phyloP scores from a whole-genome alignment of 164 flowering plant species.

The Santalum album region DNA sequence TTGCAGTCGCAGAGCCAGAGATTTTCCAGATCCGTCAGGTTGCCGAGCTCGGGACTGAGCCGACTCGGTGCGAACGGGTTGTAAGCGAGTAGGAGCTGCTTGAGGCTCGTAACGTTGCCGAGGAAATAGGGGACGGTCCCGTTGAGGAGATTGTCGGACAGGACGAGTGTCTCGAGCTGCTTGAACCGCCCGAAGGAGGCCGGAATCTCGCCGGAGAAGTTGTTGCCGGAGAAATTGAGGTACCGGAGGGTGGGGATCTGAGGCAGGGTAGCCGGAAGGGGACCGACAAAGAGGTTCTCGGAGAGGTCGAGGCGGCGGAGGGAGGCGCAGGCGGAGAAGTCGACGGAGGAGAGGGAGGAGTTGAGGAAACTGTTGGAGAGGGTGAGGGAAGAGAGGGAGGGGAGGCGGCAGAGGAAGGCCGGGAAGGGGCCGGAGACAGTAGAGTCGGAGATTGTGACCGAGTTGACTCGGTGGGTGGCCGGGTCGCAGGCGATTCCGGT shows the following conservation, averaged over 20 bases:
- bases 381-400: slow-evolving; percentile 25
- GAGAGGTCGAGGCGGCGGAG: slow-evolving; percentile 25
- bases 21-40: slow-evolving; percentile 30
- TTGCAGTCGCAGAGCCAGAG: slow-evolving; percentile 38
- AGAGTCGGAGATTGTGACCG: slow-evolving; percentile 25
- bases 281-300: slow-evolving; percentile 33
- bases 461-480: slow-evolving; percentile 19
- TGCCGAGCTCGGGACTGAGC: slow-evolving; percentile 29
- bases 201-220: slow-evolving; percentile 38
- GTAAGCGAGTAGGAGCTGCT: slow-evolving; percentile 36
- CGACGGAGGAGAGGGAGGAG: slow-evolving; percentile 22
- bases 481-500: slow-evolving; percentile 34
- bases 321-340: slow-evolving; percentile 21
- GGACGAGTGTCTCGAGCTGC: slow-evolving; percentile 24
- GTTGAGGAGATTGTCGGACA: slow-evolving; percentile 28
- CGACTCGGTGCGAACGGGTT: slow-evolving; percentile 33
- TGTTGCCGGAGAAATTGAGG: slow-evolving; percentile 31
- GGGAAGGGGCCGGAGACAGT: slow-evolving; percentile 30
- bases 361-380: slow-evolving; percentile 30
- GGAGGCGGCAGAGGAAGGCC: slow-evolving; percentile 30
- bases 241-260: slow-evolving; percentile 9
- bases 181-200: slow-evolving; percentile 25
- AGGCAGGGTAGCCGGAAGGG: slow-evolving; percentile 29
- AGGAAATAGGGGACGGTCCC: slow-evolving; percentile 35
- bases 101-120: slow-evolving; percentile 31